A percentile compares a stretch with the other conserved stretches of the same genome.
phyloP scores from a whole-genome alignment of 129 eudicot genomes.

The Flaveria brownii region DNA sequence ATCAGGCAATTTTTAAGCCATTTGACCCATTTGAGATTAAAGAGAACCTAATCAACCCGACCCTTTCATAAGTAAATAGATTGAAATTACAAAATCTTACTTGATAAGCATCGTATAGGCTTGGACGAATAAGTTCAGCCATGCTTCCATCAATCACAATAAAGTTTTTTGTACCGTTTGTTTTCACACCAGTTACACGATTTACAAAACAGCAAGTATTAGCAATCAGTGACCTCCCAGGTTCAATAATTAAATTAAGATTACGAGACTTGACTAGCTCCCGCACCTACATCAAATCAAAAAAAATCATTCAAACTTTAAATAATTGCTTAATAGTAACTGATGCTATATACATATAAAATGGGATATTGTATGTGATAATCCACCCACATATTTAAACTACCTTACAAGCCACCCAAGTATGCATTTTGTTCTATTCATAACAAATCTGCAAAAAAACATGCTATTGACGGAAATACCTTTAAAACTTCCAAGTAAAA shows the following conservation, averaged over 20 bases:
- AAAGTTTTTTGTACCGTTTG: constrained; percentile 75
- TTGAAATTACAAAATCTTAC: constrained; percentile 35
- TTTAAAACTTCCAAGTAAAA: not conserved
- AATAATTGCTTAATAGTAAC: not conserved
- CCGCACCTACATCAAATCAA: constrained; percentile 60
- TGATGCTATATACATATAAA: not conserved
- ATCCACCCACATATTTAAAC: not conserved
- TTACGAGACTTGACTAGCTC: constrained; percentile 73
- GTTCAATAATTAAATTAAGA: constrained; percentile 90
- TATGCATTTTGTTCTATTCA: not conserved
- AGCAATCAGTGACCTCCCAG: constrained; percentile 87
- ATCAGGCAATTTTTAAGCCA: not conserved
- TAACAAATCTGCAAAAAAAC: not conserved
- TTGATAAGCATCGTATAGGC: constrained; percentile 87
- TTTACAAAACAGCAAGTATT: constrained; percentile 94
- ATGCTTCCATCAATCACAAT: constrained; percentile 90
- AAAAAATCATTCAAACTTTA: not conserved
- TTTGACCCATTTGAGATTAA: not conserved
- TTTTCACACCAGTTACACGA: constrained; percentile 89
- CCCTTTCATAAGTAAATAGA: not conserved
- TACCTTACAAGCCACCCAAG: not conserved
- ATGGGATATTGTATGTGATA: not conserved
- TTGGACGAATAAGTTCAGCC: constrained; percentile 95
- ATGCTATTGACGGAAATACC: not conserved
- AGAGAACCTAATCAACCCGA: not conserved